Conservation (phyloP, 495 filamentous ascomycete species). For the Usnea hakonensis region DNA sequence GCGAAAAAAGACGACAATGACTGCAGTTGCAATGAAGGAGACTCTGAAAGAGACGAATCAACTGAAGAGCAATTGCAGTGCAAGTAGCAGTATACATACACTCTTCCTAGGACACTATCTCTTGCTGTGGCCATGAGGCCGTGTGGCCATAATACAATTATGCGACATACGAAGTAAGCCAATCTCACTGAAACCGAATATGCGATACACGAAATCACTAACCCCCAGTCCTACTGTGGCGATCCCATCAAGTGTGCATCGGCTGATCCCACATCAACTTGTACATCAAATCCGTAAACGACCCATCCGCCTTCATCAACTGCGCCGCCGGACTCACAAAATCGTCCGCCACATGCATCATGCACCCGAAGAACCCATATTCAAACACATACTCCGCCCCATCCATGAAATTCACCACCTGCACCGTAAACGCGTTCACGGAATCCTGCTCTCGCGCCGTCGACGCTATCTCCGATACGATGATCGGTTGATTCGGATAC, state of each 20-base stretch:
- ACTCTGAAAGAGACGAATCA: too few relatives aligned
- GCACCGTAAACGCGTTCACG: conserved; percentile 36
- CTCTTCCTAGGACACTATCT: too few relatives aligned
- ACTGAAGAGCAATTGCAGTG: too few relatives aligned
- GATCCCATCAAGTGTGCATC: conserved; percentile 11
- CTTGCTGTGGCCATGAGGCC: too few relatives aligned
- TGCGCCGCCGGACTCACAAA: conserved; percentile 42
- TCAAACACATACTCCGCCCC: conserved; percentile 35
- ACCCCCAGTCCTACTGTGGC: too few relatives aligned
- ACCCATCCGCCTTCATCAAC: conserved; percentile 39
- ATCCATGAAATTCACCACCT: conserved; percentile 41
- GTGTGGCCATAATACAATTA: too few relatives aligned
- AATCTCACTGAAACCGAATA: too few relatives aligned
- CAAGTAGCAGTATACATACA: too few relatives aligned
- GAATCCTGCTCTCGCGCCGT: conserved; percentile 32
- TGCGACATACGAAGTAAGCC: too few relatives aligned
- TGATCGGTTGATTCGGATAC: conserved; percentile 27
- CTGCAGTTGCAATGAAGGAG: too few relatives aligned
- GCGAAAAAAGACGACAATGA: too few relatives aligned
- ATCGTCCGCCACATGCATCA: conserved; percentile 33
- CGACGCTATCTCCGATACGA: conserved; percentile 41
- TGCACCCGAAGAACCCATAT: conserved; percentile 42
- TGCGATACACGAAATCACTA: too few relatives aligned
- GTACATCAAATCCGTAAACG: conserved; percentile 34
- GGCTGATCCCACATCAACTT: conserved; percentile 32